A percentile compares a stretch with the other conserved stretches of the same genome.
phyloP scores from a whole-genome alignment of 768 basidiomycete genomes.

The Hebeloma cylindrosporum region DNA sequence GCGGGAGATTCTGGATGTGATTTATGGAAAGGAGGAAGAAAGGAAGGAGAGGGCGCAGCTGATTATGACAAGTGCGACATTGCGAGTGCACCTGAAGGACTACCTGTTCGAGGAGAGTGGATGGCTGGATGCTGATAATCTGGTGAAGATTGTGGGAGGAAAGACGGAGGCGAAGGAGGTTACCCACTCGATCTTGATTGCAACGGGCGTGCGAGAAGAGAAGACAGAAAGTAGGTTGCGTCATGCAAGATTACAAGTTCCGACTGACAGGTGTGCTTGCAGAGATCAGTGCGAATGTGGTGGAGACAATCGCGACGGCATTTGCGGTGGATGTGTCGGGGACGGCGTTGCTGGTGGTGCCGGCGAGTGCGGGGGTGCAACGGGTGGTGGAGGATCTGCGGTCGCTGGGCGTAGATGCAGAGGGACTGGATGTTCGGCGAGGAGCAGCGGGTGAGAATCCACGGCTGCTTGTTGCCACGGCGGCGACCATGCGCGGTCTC shows the following conservation, averaged over 20 bases:
- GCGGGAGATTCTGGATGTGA: constrained; percentile 54
- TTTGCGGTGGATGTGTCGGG: constrained; percentile 76
- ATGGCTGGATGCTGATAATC: constrained; percentile 51
- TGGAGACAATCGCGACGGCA: constrained; percentile 69
- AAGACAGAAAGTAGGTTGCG: constrained; percentile 21
- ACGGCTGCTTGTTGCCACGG: constrained; percentile 64
- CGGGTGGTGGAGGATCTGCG: constrained; percentile 66
- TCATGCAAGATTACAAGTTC: constrained; percentile 8
- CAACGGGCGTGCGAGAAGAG: too few species aligned
- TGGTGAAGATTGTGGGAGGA: constrained; percentile 39
- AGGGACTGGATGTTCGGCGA: constrained; percentile 54
- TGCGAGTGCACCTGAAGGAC: constrained; percentile 53
- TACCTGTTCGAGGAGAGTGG: constrained; percentile 56
- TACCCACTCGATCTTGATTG: constrained; percentile 60
- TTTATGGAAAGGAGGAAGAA: constrained; percentile 39
- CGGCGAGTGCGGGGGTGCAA: constrained; percentile 57
- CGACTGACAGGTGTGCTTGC: constrained; percentile 19
- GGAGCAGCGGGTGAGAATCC: constrained; percentile 49
- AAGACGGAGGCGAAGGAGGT: constrained; percentile 16
- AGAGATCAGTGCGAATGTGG: constrained; percentile 54
- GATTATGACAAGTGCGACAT: constrained; percentile 70
- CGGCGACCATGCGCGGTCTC: constrained; percentile 69
- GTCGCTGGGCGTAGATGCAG: constrained; percentile 65
- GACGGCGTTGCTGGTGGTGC: constrained; percentile 66
- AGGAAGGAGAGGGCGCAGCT: constrained; percentile 49